phyloP scores from a whole-genome alignment of 805 yeast species.

The Ogataea trehaloabstinens region DNA sequence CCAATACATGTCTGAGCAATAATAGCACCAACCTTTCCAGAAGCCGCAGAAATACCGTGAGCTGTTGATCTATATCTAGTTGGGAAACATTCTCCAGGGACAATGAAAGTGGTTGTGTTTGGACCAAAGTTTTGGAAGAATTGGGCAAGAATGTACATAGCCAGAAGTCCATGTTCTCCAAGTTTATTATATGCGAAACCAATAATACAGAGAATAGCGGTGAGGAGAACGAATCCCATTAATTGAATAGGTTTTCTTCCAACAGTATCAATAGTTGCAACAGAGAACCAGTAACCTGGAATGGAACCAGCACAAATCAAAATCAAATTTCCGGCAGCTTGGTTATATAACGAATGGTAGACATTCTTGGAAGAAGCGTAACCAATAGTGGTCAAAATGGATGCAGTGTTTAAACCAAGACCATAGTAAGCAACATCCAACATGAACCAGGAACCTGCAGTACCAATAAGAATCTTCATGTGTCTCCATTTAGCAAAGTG shows the following conservation, averaged over 20 bases:
- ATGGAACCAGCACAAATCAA: slow-evolving; percentile 91
- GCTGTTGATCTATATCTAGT: slow-evolving; percentile 95
- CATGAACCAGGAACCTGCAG: slow-evolving; percentile 90
- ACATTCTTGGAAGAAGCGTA: slow-evolving; percentile 71
- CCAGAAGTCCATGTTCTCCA: slow-evolving; percentile 65
- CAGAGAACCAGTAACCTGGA: slow-evolving; percentile 90
- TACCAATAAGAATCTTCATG: slow-evolving; percentile 78
- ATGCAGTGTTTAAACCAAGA: slow-evolving; percentile 77
- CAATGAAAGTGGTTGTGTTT: slow-evolving; percentile 84
- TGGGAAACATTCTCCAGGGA: slow-evolving; percentile 92
- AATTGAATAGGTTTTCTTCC: slow-evolving; percentile 87
- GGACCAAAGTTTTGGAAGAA: slow-evolving; percentile 93
- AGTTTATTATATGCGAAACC: slow-evolving; percentile 82
- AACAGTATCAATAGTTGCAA: slow-evolving; percentile 72
- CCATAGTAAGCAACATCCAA: slow-evolving; percentile 92
- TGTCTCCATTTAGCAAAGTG: slow-evolving; percentile 89
- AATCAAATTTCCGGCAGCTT: slow-evolving; percentile 90
- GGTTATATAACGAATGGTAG: slow-evolving; percentile 66
- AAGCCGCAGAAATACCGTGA: slow-evolving; percentile 91
- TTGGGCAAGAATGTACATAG: slow-evolving; percentile 75
- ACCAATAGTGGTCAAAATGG: slow-evolving; percentile 79
- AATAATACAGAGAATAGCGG: slow-evolving; percentile 70
- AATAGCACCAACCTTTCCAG: slow-evolving; percentile 91
- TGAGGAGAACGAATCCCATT: slow-evolving; percentile 69
- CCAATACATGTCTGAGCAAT: slow-evolving; percentile 87